Base-by-base conservation (phyloP, 2,329 filamentous ascomycete genomes). In the Beauveria sp. region DNA sequence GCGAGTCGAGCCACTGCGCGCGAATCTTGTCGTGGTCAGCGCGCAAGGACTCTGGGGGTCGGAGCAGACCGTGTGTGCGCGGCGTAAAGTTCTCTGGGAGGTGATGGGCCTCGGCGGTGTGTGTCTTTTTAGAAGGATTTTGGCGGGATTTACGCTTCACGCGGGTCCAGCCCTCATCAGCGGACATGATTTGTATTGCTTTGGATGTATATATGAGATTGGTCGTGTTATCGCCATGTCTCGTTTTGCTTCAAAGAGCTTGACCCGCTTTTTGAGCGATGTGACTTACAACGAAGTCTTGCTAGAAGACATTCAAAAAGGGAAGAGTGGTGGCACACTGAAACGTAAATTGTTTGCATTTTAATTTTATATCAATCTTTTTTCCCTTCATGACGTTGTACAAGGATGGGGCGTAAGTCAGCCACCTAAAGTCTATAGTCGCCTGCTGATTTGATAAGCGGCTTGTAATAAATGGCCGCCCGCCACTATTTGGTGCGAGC, bases 1-100 rank as follows among this genome's bases (percentile, higher is more conserved):
- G 38, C 1, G 69, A 70, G 1, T 65, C 52, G 42, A 69, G 66
- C 70, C 71, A 75, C n/a, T 68, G 66, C 31, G 64, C 10, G 20
- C 68, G 67, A 50, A 72, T 60, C 5, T 57, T 63, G 46, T 60
- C 63, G 63, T 74, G 73, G 48, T 75, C 72, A 52, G 65, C 61
- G 28, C 66, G 64, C 26, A 76, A 69, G 10, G 71, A 72, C 10
- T 65, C 51, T 6, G 67, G 65, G 26, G 69, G 63, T 31, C 66
- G 64, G 31, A 66, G 61, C 0, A 55, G 6, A 53, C 65, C 61
- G 2, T 58, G 53, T 43, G 65, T 65, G 53, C 59, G 64, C 12
- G 64, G 63, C 9, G n/a, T 1, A 46, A 38, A 60, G 31, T 61
- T 55, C 49, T 65, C 56, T 62, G 62, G 26, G 49, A 22, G 31